Evolutionary conservation across 1,139 yeast genomes (phyloP), one percentile per base, ranked within the genome.

Genomic region (Candida sanyaensis): DNA sequence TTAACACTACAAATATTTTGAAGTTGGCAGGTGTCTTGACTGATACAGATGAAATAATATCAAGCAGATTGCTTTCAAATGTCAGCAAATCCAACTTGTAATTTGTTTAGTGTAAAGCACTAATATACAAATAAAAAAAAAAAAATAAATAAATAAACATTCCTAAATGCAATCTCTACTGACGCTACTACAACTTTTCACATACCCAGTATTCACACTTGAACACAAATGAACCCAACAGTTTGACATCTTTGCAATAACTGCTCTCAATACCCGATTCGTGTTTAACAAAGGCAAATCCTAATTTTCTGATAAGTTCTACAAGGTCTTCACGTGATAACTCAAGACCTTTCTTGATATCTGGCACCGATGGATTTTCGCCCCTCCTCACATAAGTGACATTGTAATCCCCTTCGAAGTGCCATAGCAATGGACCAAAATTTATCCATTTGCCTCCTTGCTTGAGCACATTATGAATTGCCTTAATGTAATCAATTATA

Each of bases 371-470:
- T 10, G 59, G 61, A 2, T 71, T 75, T 27, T 69, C 70, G 12
- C 58, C 60, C 24, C 54, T 52, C 37, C 49, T 53, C 42, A 59
- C 55, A 47, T 53, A 56, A 29, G 51, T 61, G 53, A 63, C 59
- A 26, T 63, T 66, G 26, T 63, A 66, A 43, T 78, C 81, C 46
- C 80, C 81, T 58, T 88, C 96, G 60, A 80, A 86, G 65, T 91
- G 97, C 95, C 96, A 90, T 45, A 87, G 65, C 27, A 90, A 68
- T 0, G 97, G 97, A 0, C 97, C 97, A 57, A 86, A 81, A 63
- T 91, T 91, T 48, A 89, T 73, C 96, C 97, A 90, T 11, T 69
- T 55, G 0, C 95, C 96, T 6, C 78, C 79, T 0, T 70, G 62
- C 42, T 71, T 71, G 48, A 89, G 61, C 21, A 81, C 71, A 52